These are phyloP conservation scores for Mycena chlorophos DNA, from an alignment of 768 basidiomycete species.

Conservation along the genomic window DNA sequence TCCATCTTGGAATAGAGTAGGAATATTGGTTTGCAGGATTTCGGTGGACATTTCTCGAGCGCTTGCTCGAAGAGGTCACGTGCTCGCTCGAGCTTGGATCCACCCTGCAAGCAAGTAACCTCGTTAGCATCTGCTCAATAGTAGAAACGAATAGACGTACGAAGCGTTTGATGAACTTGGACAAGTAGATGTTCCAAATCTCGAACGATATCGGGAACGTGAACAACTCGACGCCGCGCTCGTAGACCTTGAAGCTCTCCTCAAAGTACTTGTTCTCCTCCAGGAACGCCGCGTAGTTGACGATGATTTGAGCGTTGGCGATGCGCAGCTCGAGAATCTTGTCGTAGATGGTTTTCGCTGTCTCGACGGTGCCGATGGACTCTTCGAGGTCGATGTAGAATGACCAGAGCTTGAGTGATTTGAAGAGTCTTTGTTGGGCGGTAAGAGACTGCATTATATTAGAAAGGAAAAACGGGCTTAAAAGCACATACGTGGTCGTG, in stretches of 20 bases:
- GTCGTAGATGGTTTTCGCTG: conserved; percentile 91
- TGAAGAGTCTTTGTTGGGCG: conserved; percentile 90
- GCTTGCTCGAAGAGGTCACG: conserved; percentile 98
- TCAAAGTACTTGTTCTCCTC: conserved; percentile 99
- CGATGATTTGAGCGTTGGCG: conserved; percentile 95
- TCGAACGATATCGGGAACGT: conserved; percentile 98
- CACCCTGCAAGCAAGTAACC: conserved; percentile 55
- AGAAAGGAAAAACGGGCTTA: neutral
- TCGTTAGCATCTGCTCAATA: neutral
- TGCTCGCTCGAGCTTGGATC: conserved; percentile 91
- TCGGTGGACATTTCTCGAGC: conserved; percentile 91
- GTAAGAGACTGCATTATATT: conserved; percentile 59
- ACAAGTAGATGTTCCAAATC: conserved; percentile 98
- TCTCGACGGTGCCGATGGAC: conserved; percentile 91
- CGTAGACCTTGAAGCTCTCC: conserved; percentile 98
- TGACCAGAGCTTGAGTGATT: conserved; percentile 97
- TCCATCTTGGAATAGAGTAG: conserved; percentile 95
- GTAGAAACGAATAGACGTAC: conserved; percentile 46
- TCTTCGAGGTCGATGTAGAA: conserved; percentile 98
- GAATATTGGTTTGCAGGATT: conserved; percentile 92
- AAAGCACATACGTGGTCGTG: conserved; percentile 80
- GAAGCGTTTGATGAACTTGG: conserved; percentile 96
- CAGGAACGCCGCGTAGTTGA: conserved; percentile 95
- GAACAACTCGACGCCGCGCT: conserved; percentile 95
- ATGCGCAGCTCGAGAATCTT: conserved; percentile 95